phyloP scores from a whole-genome alignment of 2,329 filamentous ascomycete genomes.

The Aspergillus arachidicola region DNA sequence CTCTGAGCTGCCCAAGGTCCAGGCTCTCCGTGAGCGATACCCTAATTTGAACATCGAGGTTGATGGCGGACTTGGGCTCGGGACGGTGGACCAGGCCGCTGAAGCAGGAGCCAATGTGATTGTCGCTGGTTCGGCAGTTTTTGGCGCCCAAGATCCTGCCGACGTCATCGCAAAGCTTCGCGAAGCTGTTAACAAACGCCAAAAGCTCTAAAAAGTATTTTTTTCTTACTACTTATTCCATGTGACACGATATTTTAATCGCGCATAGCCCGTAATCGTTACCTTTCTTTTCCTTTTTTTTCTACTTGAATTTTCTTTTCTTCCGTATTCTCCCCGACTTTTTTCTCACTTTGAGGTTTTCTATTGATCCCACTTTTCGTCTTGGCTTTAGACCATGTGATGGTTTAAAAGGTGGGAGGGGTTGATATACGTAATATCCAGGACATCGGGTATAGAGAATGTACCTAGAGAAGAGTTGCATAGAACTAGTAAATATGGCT shows the following conservation, averaged over 20 bases:
- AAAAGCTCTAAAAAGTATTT: constrained; percentile 18
- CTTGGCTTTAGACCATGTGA: background rate
- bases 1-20: constrained; percentile 90
- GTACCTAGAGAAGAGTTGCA: background rate
- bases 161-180: constrained; percentile 84
- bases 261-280: constrained; percentile 1
- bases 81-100: constrained; percentile 90
- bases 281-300: background rate
- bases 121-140: constrained; percentile 93
- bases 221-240: background rate
- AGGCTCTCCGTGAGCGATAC: constrained; percentile 78
- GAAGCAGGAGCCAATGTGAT: constrained; percentile 98
- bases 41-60: constrained; percentile 96
- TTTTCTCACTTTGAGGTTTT: background rate
- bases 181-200: constrained; percentile 71
- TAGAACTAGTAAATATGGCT: background rate
- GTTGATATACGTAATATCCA: background rate
- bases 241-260: constrained; percentile 7
- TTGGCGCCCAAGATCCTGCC: constrained; percentile 83
- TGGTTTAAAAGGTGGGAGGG: background rate
- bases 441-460: background rate
- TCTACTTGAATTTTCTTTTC: background rate
- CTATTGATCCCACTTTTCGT: background rate
- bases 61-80: constrained; percentile 84
- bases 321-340: background rate